phyloP scores from a whole-genome alignment of 345 rosid species.

The Salix caprea region DNA sequence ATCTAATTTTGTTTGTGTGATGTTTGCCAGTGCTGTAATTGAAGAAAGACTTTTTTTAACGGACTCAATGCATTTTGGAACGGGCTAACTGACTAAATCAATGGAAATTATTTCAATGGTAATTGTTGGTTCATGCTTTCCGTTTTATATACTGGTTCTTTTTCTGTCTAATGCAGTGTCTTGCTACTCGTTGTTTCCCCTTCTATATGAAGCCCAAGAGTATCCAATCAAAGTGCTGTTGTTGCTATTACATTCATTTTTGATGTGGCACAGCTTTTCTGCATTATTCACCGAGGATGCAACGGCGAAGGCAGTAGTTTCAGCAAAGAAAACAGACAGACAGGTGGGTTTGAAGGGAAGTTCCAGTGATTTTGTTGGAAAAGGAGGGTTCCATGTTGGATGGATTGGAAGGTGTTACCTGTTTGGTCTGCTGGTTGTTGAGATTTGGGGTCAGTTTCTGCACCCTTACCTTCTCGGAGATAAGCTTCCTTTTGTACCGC shows the following conservation, averaged over 20 bases:
- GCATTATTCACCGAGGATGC: constrained; percentile 25
- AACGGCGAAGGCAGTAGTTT: neutral
- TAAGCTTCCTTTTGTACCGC: constrained; percentile 65
- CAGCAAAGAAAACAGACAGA: constrained; percentile 19
- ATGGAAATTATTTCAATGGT: neutral
- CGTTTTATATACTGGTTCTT: constrained; percentile 3
- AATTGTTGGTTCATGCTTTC: neutral
- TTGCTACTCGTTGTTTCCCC: constrained; percentile 82
- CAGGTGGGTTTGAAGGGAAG: constrained; percentile 4
- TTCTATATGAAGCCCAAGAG: constrained; percentile 70
- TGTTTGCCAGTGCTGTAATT: neutral
- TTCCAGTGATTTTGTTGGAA: constrained; percentile 12
- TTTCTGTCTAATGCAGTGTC: constrained; percentile 48
- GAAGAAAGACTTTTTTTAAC: too few relatives aligned
- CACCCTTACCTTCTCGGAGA: constrained; percentile 66
- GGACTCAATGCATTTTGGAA: too few relatives aligned
- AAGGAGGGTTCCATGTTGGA: constrained; percentile 42
- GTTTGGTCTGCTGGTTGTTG: constrained; percentile 57
- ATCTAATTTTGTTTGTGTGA: neutral
- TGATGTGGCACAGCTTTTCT: constrained; percentile 52
- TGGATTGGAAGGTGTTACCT: constrained; percentile 47
- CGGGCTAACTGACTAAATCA: too few relatives aligned
- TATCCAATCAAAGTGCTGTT: constrained; percentile 76
- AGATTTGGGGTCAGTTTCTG: constrained; percentile 66
- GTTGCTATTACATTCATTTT: constrained; percentile 51